Conservation (phyloP, 805 yeast genomes). For the Lachancea fermentati region DNA sequence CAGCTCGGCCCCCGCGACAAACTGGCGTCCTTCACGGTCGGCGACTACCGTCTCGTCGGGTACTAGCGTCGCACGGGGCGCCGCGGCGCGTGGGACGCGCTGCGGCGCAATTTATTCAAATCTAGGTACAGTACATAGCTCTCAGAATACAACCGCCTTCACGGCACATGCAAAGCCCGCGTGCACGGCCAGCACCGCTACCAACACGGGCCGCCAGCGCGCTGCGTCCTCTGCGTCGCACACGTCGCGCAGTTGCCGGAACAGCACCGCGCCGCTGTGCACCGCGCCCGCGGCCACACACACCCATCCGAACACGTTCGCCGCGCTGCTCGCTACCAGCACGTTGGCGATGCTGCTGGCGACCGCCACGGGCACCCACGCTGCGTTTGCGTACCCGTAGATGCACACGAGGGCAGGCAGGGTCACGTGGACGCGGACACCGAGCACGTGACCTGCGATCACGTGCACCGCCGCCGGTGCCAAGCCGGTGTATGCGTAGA, state of each 20-base stretch:
- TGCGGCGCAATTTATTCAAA: not conserved
- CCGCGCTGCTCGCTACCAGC: slow-evolving; percentile 1
- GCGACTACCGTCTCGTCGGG: slow-evolving; percentile 12
- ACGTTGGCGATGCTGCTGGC: slow-evolving; percentile 8
- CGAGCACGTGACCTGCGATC: slow-evolving; percentile 46
- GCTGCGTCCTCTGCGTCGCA: not conserved
- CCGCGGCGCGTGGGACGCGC: not conserved
- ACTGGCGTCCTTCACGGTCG: slow-evolving; percentile 12
- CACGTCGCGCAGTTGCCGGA: slow-evolving; percentile 1
- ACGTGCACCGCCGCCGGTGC: slow-evolving; percentile 57
- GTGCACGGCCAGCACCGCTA: not conserved
- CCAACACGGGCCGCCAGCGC: not conserved
- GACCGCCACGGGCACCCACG: slow-evolving; percentile 81
- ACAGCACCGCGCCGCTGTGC: slow-evolving; percentile 4
- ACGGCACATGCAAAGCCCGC: not conserved
- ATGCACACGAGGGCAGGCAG: slow-evolving; percentile 61
- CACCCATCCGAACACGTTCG: slow-evolving; percentile 9
- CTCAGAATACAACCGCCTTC: not conserved
- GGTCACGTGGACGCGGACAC: slow-evolving; percentile 44
- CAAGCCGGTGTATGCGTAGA: slow-evolving; percentile 70
- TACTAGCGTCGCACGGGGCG: too few species aligned
- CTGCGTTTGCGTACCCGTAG: slow-evolving; percentile 77
- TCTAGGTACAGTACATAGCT: not conserved
- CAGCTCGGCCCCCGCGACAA: slow-evolving; percentile 11
- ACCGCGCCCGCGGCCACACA: slow-evolving; percentile 9